Evolutionary conservation across 257 asterid species (phyloP).

Genomic region (Solanum lignicaule): DNA sequence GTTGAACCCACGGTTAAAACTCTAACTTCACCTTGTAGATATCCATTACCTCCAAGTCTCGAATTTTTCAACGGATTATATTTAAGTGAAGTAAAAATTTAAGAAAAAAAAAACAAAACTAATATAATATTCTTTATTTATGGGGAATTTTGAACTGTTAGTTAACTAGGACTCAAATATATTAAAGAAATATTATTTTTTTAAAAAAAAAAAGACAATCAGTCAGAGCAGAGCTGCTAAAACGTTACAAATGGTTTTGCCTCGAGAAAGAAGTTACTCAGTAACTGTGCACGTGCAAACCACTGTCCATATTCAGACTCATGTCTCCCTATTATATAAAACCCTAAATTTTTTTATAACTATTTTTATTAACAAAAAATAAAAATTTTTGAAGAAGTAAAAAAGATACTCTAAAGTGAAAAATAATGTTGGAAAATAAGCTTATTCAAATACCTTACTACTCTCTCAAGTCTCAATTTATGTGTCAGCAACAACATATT

Average conservation of each 20-base stretch:
- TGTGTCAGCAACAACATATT: neutral
- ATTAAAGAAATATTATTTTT: neutral
- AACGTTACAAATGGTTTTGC: slow-evolving; percentile 14
- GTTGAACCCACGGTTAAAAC: neutral
- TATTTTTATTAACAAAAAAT: neutral
- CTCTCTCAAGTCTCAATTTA: accelerated
- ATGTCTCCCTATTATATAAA: neutral
- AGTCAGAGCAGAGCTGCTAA: neutral
- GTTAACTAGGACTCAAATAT: neutral
- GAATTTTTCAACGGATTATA: neutral
- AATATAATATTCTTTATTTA: neutral
- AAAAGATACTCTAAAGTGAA: neutral
- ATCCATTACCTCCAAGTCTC: neutral
- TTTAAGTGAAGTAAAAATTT: neutral
- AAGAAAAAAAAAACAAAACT: neutral
- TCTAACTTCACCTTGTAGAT: neutral
- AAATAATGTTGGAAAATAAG: neutral
- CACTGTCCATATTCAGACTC: slow-evolving; percentile 3
- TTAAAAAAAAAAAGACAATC: neutral
- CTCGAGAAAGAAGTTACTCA: slow-evolving; percentile 24
- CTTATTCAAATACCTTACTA: neutral
- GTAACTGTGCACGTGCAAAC: slow-evolving; percentile 17
- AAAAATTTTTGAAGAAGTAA: neutral
- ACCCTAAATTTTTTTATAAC: neutral
- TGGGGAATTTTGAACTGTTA: neutral